Percentiles rank a stretch among this genome's conserved stretches.
Conservation (phyloP, 2,329 filamentous ascomycete genomes). For the Epicoccum sorghinum region DNA sequence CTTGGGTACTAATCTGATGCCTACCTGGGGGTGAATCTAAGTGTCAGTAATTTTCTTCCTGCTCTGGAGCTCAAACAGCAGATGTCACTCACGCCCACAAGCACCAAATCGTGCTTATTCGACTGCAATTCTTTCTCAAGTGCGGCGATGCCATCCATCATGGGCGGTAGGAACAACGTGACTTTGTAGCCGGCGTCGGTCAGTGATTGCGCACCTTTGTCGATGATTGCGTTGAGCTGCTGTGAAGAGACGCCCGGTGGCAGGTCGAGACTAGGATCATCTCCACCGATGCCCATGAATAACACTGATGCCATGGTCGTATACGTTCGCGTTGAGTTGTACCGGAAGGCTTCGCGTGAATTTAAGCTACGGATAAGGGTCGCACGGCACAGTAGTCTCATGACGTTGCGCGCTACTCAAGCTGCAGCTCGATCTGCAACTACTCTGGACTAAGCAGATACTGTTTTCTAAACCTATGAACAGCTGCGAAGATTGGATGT, state of each 20-base stretch:
- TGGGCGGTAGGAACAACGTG: not conserved
- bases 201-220: not conserved
- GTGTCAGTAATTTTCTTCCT: not conserved
- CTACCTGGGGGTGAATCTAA: not conserved
- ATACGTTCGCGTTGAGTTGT: not conserved
- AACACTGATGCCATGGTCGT: not conserved
- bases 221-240: not conserved
- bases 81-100: not conserved
- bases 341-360: no score
- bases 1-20: slow-evolving; percentile 2
- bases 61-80: not conserved
- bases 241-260: not conserved
- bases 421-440: no score
- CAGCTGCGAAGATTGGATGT: not conserved
- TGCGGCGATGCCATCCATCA: slow-evolving; percentile 1
- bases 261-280: not conserved
- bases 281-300: not conserved
- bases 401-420: no score
- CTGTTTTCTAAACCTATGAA: no score
- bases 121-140: not conserved
- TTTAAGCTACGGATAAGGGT: no score
- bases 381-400: no score
- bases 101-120: slow-evolving; percentile 1
- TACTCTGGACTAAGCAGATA: no score
- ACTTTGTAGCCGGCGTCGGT: slow-evolving; percentile 3